phyloP scores from a whole-genome alignment of 495 filamentous ascomycete genomes.

The Xylaria scruposa region DNA sequence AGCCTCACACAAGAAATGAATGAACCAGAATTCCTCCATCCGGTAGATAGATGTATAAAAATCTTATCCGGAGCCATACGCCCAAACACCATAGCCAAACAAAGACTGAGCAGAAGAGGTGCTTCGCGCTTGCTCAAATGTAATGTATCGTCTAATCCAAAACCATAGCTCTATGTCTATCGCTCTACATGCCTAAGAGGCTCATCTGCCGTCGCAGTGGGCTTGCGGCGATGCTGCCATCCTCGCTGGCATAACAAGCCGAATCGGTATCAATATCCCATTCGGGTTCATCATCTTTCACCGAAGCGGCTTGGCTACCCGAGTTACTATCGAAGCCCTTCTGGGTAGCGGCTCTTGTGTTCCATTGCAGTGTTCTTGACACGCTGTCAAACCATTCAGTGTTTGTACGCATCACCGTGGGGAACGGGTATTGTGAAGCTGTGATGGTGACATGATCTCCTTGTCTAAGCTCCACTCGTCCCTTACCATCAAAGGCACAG shows the following conservation, averaged over 20 bases:
- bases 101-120: conserved; percentile 2
- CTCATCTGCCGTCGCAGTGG: conserved; percentile 74
- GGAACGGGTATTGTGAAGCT: conserved; percentile 94
- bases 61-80: neutral
- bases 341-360: conserved; percentile 83
- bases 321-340: conserved; percentile 71
- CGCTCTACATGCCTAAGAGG: conserved; percentile 56
- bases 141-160: conserved; percentile 30
- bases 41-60: neutral
- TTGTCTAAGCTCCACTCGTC: conserved; percentile 85
- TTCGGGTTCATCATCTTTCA: conserved; percentile 60
- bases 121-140: conserved; percentile 20
- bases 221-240: conserved; percentile 64
- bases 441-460: conserved; percentile 95
- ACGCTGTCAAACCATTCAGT: conserved; percentile 97
- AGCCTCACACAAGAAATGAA: neutral
- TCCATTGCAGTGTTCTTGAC: conserved; percentile 89
- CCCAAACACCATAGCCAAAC: conserved; percentile 29
- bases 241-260: conserved; percentile 68
- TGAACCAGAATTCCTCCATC: neutral
- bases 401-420: conserved; percentile 80
- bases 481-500: conserved; percentile 96
- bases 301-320: conserved; percentile 42
- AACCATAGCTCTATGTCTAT: conserved; percentile 37
- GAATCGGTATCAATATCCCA: conserved; percentile 91